phyloP scores from a whole-genome alignment of 768 basidiomycete species.

The Termitomyces titanicus region DNA sequence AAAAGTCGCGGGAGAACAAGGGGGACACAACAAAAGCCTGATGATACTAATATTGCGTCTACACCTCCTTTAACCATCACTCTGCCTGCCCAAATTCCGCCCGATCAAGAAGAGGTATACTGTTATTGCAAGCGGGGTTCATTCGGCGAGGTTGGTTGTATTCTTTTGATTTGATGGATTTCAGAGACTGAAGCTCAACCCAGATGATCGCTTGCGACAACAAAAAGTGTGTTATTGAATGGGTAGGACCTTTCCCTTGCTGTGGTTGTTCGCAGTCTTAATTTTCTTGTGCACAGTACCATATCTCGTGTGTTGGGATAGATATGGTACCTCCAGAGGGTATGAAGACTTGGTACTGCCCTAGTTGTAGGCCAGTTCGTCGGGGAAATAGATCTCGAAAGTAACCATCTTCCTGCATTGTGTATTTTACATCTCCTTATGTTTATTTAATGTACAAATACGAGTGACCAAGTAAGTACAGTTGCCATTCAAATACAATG shows the following conservation, averaged over 20 bases:
- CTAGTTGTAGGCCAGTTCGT: conserved; percentile 48
- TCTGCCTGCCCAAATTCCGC: conserved; percentile 25
- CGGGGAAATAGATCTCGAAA: conserved; percentile 25
- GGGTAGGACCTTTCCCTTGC: conserved; percentile 54
- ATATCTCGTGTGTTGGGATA: conserved; percentile 64
- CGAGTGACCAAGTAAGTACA: not conserved
- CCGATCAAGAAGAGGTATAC: conserved; percentile 46
- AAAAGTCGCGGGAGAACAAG: conserved; percentile 22
- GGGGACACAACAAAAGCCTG: conserved; percentile 12
- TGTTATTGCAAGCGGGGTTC: conserved; percentile 82
- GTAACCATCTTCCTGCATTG: not conserved
- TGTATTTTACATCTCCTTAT: not conserved
- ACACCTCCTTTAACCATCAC: conserved; percentile 31
- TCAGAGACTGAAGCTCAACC: conserved; percentile 3
- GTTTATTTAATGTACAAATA: not conserved
- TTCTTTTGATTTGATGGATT: conserved; percentile 6
- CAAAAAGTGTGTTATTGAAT: conserved; percentile 68
- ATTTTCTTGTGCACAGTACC: conserved; percentile 47
- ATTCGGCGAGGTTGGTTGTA: conserved; percentile 65
- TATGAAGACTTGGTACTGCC: conserved; percentile 63
- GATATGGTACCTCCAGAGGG: conserved; percentile 49
- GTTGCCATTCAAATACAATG: not conserved
- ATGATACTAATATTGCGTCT: conserved; percentile 10
- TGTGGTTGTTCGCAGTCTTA: not conserved
- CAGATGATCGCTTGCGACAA: conserved; percentile 90